These are phyloP conservation scores for Pseudogymnoascus verrucosus DNA, from an alignment of 2,329 filamentous ascomycete genomes.

Conservation along the genomic window DNA sequence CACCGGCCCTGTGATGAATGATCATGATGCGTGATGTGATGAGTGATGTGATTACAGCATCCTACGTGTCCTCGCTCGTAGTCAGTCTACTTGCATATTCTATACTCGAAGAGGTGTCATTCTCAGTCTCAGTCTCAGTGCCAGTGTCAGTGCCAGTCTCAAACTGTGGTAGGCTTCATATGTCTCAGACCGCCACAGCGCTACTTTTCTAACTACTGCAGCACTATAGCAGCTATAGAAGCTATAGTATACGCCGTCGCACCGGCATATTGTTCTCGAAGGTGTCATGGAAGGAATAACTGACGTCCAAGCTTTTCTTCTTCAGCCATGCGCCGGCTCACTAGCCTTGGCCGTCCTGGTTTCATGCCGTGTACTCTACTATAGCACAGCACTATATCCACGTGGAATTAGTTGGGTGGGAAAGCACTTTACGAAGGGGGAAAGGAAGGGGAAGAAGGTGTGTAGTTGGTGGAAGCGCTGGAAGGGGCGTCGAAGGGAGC, in stretches of 20 bases:
- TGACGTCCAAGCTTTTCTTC: background rate
- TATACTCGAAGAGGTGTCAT: background rate
- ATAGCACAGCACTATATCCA: background rate
- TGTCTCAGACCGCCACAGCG: conserved; percentile 3
- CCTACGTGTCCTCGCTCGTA: background rate
- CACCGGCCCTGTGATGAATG: background rate
- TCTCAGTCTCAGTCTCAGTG: background rate
- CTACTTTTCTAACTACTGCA: background rate
- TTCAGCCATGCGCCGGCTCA: background rate
- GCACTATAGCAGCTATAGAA: background rate
- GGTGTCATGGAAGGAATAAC: background rate
- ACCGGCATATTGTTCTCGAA: conserved; percentile 4
- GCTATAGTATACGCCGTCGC: background rate
- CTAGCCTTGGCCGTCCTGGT: background rate
- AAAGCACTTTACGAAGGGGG: background rate
- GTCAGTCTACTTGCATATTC: background rate
- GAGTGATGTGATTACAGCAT: background rate
- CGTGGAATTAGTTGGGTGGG: background rate
- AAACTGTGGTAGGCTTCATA: background rate
- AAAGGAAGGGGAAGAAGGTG: background rate
- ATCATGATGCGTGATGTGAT: background rate
- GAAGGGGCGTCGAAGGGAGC: background rate
- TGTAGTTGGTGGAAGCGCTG: background rate
- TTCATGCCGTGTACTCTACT: background rate
- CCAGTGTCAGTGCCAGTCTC: background rate